A percentile compares a stretch with the other conserved stretches of the same genome.
Evolutionary conservation across 495 filamentous ascomycete species (phyloP).

Genomic region (Eremomyces bilateralis): DNA sequence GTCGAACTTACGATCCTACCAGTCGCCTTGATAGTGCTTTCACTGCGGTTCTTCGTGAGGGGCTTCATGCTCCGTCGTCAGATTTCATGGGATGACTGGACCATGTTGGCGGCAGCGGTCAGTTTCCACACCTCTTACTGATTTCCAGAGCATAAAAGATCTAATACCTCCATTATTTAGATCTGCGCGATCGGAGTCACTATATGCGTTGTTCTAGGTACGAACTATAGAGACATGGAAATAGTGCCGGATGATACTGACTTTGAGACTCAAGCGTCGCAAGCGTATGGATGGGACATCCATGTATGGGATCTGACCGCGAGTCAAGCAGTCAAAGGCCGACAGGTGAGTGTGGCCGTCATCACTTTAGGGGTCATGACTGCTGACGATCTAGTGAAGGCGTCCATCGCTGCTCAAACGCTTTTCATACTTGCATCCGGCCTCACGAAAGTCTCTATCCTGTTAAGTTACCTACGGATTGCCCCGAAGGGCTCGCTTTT

Average conservation of each 20-base stretch:
- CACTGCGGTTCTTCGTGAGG: conserved; percentile 9
- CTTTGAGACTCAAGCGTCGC: not conserved
- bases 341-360: conserved; percentile 1
- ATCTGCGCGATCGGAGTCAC: conserved; percentile 10
- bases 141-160: too few species aligned
- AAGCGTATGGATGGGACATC: conserved; percentile 1
- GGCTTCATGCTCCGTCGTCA: conserved; percentile 7
- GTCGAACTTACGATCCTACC: conserved; percentile 9
- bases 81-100: conserved; percentile 13
- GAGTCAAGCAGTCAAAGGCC: not conserved
- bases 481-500: not conserved
- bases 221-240: not conserved
- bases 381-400: not conserved
- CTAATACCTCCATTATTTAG: too few species aligned
- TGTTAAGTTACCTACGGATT: not conserved
- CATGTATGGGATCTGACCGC: conserved; percentile 1
- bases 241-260: not conserved
- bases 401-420: conserved; percentile 1
- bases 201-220: conserved; percentile 8
- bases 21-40: conserved; percentile 8
- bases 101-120: conserved; percentile 10
- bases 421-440: conserved; percentile 1
- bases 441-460: not conserved
- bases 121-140: too few species aligned
- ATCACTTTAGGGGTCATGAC: too few species aligned